Evolutionary conservation across 2,329 filamentous ascomycete genomes (phyloP), one percentile per base, ranked within the genome.

Genomic region (Hymenoscyphus linearis): DNA sequence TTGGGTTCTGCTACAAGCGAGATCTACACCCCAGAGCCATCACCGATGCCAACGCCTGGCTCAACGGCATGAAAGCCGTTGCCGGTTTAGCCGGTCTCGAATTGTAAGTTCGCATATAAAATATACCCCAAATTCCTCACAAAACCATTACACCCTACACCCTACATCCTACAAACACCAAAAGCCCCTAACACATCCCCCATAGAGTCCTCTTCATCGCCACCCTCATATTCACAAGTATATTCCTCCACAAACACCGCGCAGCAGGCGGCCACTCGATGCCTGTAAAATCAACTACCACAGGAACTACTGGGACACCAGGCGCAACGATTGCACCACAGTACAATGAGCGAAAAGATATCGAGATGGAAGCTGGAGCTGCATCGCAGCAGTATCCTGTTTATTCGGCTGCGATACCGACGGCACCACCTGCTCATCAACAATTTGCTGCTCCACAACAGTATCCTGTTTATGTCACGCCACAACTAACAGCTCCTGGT

Each of bases 121-220:
- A 1, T 14, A 31, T 3, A 5, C 1, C 2, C 25, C 12, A n/a
- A 10, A 13, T 1, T 22, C 13, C 9, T 1, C 6, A 13, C 22
- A 5, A 9, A 27, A 5, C 1, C 50, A 4, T 9, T 1, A 2
- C 4, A 1, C 27, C n/a, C n/a, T 31, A 31, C n/a, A n/a, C n/a
- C n/a, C n/a, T n/a, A n/a, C n/a, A n/a, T n/a, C n/a, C n/a, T n/a
- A n/a, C n/a, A n/a, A n/a, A n/a, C n/a, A n/a, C n/a, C n/a, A n/a
- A n/a, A n/a, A n/a, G n/a, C n/a, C n/a, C n/a, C n/a, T 31, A 31
- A 31, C 37, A 2, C 1, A 12, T 12, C 10, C 34, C n/a, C n/a
- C n/a, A n/a, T n/a, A 59, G 57, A 10, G n/a, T 54, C 22, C 57
- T 59, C 4, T 59, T 59, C 35, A 59, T 54, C n/a, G 26, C 26